Evolutionary conservation across 495 filamentous ascomycete species (phyloP), one percentile per base, ranked within the genome.

Genomic region (Penicillium odoratum): DNA sequence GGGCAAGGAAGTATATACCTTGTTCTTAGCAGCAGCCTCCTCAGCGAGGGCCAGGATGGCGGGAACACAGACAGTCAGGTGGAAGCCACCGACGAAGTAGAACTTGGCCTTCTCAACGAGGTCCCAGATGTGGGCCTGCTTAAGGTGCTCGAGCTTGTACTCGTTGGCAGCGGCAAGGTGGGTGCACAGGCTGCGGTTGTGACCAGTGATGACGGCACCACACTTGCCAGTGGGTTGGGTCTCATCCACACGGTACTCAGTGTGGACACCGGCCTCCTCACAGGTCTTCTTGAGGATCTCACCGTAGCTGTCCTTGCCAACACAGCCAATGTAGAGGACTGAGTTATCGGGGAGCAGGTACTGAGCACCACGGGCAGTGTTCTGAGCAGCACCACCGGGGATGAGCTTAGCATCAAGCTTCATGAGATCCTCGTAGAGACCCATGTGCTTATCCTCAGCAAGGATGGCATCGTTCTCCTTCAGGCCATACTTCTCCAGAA

Each of bases 401-500:
- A 99, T 92, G 69, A 97, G 81, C 78, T 95, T 96, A 60, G 92
- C 92, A 63, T 93, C 84, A 69, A 83, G 87, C 81, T 88, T 83
- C 57, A 97, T 81, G 59, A 98, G 84, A 62, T 99, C 95, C 66
- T 97, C 92, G 73, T 93, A 98, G 72, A 99, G 76, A 53, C 80
- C 81, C 71, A 87, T 81, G 78, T 98, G 94, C 79, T 96, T 88
- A 53, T 89, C 83, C 74, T 95, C 92, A 31, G 93, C 93, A 53
- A 99, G 89, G 74, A 99, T 98, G 56, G 95, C 94, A 75, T 97
- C 93, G 79, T 99, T 96, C 70, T 85, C 78, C 78, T 98, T 97
- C 61, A 99, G 82, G 40, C 81, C 85, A 72, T 99, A 99, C 79
- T 96, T 94, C 55, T 92, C 78, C 48, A 98, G 87, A 28, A 99